phyloP scores from a whole-genome alignment of 1,139 yeast genomes.

The Kodamaea anthophila region DNA sequence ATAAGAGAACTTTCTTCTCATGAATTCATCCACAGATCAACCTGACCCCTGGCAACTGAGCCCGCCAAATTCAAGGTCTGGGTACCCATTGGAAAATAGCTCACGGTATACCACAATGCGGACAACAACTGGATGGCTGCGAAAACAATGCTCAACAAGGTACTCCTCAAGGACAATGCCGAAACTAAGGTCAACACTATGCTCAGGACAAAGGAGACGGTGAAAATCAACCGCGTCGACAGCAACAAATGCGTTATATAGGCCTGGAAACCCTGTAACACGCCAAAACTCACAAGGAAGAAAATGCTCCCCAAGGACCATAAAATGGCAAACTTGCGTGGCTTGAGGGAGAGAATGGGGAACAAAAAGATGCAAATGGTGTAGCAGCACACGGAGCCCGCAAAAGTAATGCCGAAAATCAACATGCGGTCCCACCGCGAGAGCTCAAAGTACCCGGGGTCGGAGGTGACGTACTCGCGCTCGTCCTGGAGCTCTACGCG shows the following conservation, averaged over 20 bases:
- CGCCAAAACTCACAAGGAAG: constrained; percentile 52
- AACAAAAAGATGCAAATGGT: constrained; percentile 49
- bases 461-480: constrained; percentile 35
- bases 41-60: constrained; percentile 51
- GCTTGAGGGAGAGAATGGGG: constrained; percentile 51
- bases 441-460: constrained; percentile 43
- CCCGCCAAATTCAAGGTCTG: constrained; percentile 51
- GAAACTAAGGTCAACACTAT: constrained; percentile 45
- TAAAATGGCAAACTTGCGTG: constrained; percentile 52
- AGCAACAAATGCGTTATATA: constrained; percentile 45
- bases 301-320: constrained; percentile 60
- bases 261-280: constrained; percentile 47
- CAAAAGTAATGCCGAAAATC: constrained; percentile 49
- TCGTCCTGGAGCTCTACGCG: constrained; percentile 28
- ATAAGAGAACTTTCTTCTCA: too few relatives aligned
- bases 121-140: constrained; percentile 47
- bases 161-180: constrained; percentile 41
- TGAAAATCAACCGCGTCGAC: constrained; percentile 47
- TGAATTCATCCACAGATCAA: constrained; percentile 51
- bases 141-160: constrained; percentile 44
- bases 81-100: constrained; percentile 59
- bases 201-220: constrained; percentile 42
- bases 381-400: constrained; percentile 50
- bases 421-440: constrained; percentile 57
- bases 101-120: constrained; percentile 53